These are phyloP conservation scores for Globisporangium cederbergense DNA, from an alignment of 352 stramenopile species.

Conservation along the genomic window DNA sequence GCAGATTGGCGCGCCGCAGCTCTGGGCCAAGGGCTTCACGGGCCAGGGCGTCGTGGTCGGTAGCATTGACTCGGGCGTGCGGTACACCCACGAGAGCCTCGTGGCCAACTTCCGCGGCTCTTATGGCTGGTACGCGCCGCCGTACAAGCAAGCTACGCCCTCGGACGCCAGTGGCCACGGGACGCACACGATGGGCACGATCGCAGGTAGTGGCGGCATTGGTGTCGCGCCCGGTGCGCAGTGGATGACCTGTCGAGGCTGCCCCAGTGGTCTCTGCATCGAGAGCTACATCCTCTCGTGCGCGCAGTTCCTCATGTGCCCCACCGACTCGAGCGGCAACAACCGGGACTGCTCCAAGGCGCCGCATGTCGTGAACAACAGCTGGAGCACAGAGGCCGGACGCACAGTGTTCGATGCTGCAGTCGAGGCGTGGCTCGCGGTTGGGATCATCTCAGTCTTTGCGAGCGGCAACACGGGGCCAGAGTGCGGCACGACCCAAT, in stretches of 20 bases:
- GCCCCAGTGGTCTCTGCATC: constrained; percentile 12
- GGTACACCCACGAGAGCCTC: constrained; percentile 13
- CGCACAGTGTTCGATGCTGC: constrained; percentile 31
- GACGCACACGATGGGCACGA: constrained; percentile 19
- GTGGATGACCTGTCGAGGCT: constrained; percentile 19
- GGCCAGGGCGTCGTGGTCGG: constrained; percentile 18
- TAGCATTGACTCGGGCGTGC: constrained; percentile 21
- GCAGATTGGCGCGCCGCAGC: constrained; percentile 8
- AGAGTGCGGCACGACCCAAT: constrained; percentile 27
- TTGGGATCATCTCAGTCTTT: constrained; percentile 54
- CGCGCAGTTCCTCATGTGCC: constrained; percentile 56
- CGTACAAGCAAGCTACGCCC: constrained; percentile 13
- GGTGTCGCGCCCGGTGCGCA: constrained; percentile 14
- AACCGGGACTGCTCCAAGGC: constrained; percentile 44
- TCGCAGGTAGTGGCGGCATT: constrained; percentile 14
- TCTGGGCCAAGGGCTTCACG: constrained; percentile 15
- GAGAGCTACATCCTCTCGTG: constrained; percentile 31
- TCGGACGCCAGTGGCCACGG: constrained; percentile 15
- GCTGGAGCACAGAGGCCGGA: constrained; percentile 36
- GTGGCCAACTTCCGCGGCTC: constrained; percentile 7
- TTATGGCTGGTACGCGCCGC: constrained; percentile 20
- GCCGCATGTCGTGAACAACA: constrained; percentile 57
- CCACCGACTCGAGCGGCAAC: constrained; percentile 46
- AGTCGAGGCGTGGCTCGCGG: constrained; percentile 40
- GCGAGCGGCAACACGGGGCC: constrained; percentile 42